Evolutionary conservation across 768 basidiomycete genomes (phyloP), one percentile per base, ranked within the genome.

Genomic region (Phanerochaete carnosa): DNA sequence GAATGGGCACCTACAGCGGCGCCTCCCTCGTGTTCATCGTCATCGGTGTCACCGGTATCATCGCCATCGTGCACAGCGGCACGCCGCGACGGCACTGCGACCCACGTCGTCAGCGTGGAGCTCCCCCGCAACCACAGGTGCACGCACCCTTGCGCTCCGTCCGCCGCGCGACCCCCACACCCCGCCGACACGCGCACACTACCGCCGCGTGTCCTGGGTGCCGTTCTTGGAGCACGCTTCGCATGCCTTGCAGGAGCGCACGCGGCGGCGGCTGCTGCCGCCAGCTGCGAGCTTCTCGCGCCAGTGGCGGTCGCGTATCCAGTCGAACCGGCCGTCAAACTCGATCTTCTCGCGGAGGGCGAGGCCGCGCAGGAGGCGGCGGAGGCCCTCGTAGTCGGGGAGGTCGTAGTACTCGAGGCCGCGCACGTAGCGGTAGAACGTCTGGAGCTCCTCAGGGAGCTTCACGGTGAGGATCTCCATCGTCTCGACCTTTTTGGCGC

Each of bases 321-420:
- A 73, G 58, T 73, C 72, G 55, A 71, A 73, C 19, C 57, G 62
- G 32, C 69, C 63, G 51, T 73, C 71, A 56, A 70, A 72, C 39
- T 62, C 64, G 58, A 71, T 68, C 26, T 64, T 60, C 32, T 69
- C 65, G 39, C 65, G 65, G 23, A 69, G 65, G 16, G 70, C 73
- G 15, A 75, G 69, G 7, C 80, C 82, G 16, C 81, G 79, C 72
- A 94, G 92, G 47, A 93, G 80, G 47, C 81, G 83, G 45, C 92
- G 81, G 25, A 94, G 77, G 28, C 92, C 92, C 46, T 86, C 88
- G 67, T 95, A 95, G 73, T 95, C 94, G 11, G 93, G 94, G 43
- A 92, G 79, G 76, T 95, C 93, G 68, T 91, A 91, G 66, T 94
- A 95, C 64, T 88, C 88, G 35, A 95, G 84, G 1, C 85, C 86